Evolutionary conservation across 2,329 filamentous ascomycete genomes (phyloP), one percentile per base, ranked within the genome.

Genomic region (Pestalotiopsis fici): DNA sequence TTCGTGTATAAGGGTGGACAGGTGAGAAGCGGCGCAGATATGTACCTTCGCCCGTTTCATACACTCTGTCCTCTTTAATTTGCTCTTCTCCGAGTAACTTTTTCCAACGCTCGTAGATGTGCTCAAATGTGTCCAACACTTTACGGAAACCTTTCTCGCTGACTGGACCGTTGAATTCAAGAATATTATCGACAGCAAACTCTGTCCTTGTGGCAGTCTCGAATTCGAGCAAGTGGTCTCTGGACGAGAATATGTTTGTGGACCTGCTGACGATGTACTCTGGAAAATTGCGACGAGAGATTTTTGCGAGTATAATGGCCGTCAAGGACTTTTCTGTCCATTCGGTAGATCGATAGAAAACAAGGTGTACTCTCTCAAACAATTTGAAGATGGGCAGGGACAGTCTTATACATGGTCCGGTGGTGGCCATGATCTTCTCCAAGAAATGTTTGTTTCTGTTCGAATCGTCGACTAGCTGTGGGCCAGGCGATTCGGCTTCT

Each of bases 271-370:
- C 95, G 25, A 98, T 88, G 75, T 97, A 99, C 3, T 91, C 85
- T 0, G 95, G 95, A 71, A 98, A 99, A 76, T 95, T 96, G 43
- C 93, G 87, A 56, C 90, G 88, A 2, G 95, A 93, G 67, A 97
- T 97, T 70, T 95, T 95, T 7, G 96, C 93, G 4, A 99, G 86
- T 57, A 99, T 97, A 65, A 98, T 95, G 0, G 95, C 95, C 1
- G 94, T 98, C 15, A 99, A 83, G 1, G 95, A 98, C 78, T 97
- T 98, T 74, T 98, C 95, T 0, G 95, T 97, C 96, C 96, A 99
- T 77, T 97, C 93, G 0, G 94, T 97, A 11, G 95, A 98, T 67
- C 95, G 88, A 78, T 98, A 98, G 78, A 98, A 99, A 31, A 99
- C 94, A 2, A 99, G 83, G 80, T 98, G 96, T 0, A 98, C 94